Evolutionary conservation across 345 rosid species (phyloP), one percentile per base, ranked within the genome.

Genomic region (Acer negundo): DNA sequence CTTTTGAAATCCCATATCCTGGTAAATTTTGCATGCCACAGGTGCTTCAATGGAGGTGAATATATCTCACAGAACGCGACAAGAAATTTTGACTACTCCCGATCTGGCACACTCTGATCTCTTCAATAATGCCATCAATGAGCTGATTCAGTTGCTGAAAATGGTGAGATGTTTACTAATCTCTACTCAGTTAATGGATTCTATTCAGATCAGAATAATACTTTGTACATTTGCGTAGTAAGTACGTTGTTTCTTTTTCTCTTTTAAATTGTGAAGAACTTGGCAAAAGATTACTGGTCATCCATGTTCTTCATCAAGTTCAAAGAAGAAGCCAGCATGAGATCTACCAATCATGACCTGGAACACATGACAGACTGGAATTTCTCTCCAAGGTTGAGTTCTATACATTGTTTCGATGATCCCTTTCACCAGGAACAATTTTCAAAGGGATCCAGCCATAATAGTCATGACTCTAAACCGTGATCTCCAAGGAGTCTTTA

Each of bases 11-110:
- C 38, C 68, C 26, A 17, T 22, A 19, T 53, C 51, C 76, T 35
- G 22, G 44, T 35, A 64, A 80, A 44, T 70, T 79, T 59, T 80
- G 19, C 62, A 26, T 19, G 49, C 28, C 69, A 20, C 84, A 95
- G 98, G 97, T 86, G 90, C 92, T 38, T 76, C 84, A 74, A 93
- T 92, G 97, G 98, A 95, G 86, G 87, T 92, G 80, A 95, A 95
- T 83, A 82, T 95, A 86, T 95, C 97, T 77, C 86, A 92, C 74
- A 84, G 86, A 80, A 82, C 87, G 22, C 79, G 93, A 20, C 92
- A 92, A 86, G 92, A 91, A 84, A 90, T 95, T 73, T 66, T 93
- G 74, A 85, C 84, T 17, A 91, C 97, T 19, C 67, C 84, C 17
- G 80, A 93, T 83, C 82, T 95, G 56, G 86, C 95, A 38, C 88